Evolutionary conservation across 345 rosid genomes (phyloP).

Genomic region (Citrus mangshanensis): DNA sequence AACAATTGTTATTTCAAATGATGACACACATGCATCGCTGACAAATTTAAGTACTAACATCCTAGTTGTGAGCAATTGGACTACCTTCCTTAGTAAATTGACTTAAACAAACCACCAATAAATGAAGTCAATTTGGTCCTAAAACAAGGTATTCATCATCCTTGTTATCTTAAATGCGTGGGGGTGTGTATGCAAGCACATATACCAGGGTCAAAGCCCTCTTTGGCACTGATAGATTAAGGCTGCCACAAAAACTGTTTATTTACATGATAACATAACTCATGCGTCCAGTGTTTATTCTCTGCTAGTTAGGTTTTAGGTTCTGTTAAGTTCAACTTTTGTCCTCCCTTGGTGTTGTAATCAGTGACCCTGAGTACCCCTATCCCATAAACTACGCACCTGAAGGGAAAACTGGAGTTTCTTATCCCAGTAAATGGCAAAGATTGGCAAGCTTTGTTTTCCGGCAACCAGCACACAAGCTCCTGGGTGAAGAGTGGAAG

Average conservation of each 20-base stretch:
- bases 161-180: background rate
- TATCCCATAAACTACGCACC: constrained; percentile 36
- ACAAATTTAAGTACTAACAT: background rate
- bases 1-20: background rate
- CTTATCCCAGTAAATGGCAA: constrained; percentile 93
- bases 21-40: background rate
- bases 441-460: constrained; percentile 61
- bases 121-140: background rate
- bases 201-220: background rate
- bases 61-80: background rate
- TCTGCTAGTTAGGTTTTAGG: background rate
- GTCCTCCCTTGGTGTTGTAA: background rate
- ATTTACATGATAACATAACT: background rate
- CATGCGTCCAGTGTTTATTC: background rate
- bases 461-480: constrained; percentile 75
- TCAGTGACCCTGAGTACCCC: background rate
- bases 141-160: background rate
- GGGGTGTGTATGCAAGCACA: background rate
- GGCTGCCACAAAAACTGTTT: background rate
- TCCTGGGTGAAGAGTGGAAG: constrained; percentile 82
- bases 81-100: background rate
- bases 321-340: background rate
- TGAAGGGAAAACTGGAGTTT: constrained; percentile 79
- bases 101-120: background rate
- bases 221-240: background rate